Evolutionary conservation across 345 rosid species (phyloP), one percentile per base, ranked within the genome.

Genomic region (Lumnitzera racemosa): DNA sequence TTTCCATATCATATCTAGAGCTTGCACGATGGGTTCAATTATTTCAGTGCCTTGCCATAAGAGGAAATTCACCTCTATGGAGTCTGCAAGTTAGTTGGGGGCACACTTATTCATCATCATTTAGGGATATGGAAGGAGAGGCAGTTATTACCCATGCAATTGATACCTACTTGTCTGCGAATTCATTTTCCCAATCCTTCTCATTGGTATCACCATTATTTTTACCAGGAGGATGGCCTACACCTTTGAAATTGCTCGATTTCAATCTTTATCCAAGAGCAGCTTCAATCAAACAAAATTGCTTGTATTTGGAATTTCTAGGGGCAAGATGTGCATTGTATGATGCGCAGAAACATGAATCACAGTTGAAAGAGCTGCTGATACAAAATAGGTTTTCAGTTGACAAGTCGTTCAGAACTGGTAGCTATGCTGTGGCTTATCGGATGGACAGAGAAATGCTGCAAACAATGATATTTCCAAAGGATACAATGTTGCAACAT

Each of bases 221-320:
- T 73, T 61, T 89, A 61, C 87, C 96, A 47, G 96, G 91, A 53
- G 96, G 98, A 65, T 92, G 94, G 96, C 96, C 91, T 51, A 70
- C 73, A 64, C 95, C 94, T 46, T 69, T 85, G 78, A 78, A 80
- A 57, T 56, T 84, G 73, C 73, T 74, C 64, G 84, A 84, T 80
- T 72, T 80, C 36, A 60, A 78, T 25, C 76, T 76, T 78, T 72
- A 89, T 72, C 81, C 98, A 15, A 80, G 69, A 65, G 96, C 79
- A 66, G 70, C 79, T 58, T 72, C 81, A 67, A 80, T 92, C 67
- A 83, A 71, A 72, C 95, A 85, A 74, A 92, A 87, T 61, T 87
- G 83, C 75, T 74, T 81, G 78, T 87, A 92, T 75, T 71, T 92
- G 73, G 91, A 81, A 71, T 80, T 79, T 72, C 80, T 92, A 59